Base-by-base conservation (phyloP, 441 rosid species). In the Pelargonium fulgidum region DNA sequence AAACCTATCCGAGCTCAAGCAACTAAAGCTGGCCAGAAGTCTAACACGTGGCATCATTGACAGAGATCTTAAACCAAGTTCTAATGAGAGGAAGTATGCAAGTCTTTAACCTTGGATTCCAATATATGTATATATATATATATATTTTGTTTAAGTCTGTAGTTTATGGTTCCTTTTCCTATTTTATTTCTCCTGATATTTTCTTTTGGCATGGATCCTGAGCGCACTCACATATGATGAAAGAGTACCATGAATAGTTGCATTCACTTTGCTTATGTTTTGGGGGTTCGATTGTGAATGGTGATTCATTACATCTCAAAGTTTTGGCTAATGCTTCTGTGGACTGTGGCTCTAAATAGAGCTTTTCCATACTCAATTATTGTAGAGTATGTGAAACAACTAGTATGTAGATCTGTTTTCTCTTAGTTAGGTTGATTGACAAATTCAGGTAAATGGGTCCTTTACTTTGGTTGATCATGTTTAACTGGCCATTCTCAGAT, bases 1-100 rank as follows among this genome's bases (percentile, higher is more conserved):
- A 72, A 92, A 92, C 83, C 99, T 97, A 17, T 89, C 96, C 22
- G 98, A 94, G 85, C 93, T 90, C 83, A 94, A 94, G 85, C 97
- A 94, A 79, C 78, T 94, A 64, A 94, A 94, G 86, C 84, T 94
- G 65, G 99, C 99, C 20, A 89, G 99, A 83, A 92, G 99, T 85
- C 81, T 94, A 80, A 85, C 91, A 62, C 94, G 97, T 74, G 96
- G 97, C 69, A 92, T 90, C 68, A 94, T 92, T 72, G 97, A 94
- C 81, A 92, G 93, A 86, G 98, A 94, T 85, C 90, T 94, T 78
- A 94, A 92, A 81, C 99, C 99, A 65, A 92, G 97, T 72, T 41
- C 68, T 70, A 77, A 76, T 10, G 98, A 92, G 75, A 82, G 97
- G 66, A 94, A 90, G 99, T 94, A 90, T 86, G 90, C 67, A 65